A percentile compares a stretch with the other conserved stretches of the same genome.
phyloP scores from a whole-genome alignment of 495 filamentous ascomycete genomes.

The Penicillium argentinense region DNA sequence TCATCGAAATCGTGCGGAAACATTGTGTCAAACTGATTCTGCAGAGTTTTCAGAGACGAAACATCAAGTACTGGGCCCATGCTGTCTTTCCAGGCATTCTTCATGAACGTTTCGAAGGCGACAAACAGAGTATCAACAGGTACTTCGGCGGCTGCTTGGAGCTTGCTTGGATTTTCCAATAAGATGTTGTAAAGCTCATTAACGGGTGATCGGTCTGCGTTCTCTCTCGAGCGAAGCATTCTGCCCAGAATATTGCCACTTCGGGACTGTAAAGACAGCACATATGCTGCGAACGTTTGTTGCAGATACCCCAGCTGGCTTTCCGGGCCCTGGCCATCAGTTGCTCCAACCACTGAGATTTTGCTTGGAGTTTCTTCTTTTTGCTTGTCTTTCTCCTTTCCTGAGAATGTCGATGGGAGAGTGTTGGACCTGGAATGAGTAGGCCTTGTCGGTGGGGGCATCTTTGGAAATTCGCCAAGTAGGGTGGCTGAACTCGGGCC shows the following conservation, averaged over 20 bases:
- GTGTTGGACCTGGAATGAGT: conserved; percentile 42
- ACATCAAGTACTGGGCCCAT: conserved; percentile 79
- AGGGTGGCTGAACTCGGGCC: conserved; percentile 37
- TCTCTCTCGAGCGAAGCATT: conserved; percentile 65
- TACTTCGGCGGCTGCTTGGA: conserved; percentile 71
- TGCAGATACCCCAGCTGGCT: conserved; percentile 68
- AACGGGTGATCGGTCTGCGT: conserved; percentile 73
- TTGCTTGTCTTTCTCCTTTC: conserved; percentile 26
- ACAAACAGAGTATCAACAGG: conserved; percentile 88
- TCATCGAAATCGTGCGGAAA: conserved; percentile 81
- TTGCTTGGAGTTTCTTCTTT: conserved; percentile 32
- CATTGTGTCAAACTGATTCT: conserved; percentile 69
- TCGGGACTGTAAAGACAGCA: conserved; percentile 74
- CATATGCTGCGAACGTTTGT: conserved; percentile 81
- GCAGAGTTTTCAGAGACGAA: conserved; percentile 64
- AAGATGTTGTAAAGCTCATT: conserved; percentile 92
- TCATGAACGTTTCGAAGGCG: conserved; percentile 92
- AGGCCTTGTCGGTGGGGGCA: conserved; percentile 35
- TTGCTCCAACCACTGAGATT: conserved; percentile 34
- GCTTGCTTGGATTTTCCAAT: conserved; percentile 73
- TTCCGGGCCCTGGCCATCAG: conserved; percentile 29
- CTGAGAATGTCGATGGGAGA: conserved; percentile 35
- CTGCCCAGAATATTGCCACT: conserved; percentile 84
- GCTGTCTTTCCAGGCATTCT: conserved; percentile 81
- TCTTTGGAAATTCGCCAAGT: conserved; percentile 41